Evolutionary conservation across 768 basidiomycete species (phyloP).

Genomic region (Agrocybe praecox): DNA sequence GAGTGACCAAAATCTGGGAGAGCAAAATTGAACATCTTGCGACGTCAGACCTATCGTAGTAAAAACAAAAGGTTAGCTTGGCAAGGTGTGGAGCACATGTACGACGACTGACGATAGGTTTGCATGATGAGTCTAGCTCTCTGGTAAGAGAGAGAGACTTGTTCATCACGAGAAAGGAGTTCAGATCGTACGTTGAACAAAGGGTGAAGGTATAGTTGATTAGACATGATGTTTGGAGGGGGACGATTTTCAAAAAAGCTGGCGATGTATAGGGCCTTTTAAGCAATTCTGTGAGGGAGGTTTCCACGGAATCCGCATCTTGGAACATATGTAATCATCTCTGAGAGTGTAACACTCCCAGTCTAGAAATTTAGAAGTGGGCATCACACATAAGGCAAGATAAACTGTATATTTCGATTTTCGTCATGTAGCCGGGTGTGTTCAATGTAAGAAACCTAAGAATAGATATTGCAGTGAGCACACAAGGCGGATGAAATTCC

Average conservation of each 20-base stretch:
- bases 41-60: conserved; percentile 39
- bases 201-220: conserved; percentile 43
- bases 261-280: conserved; percentile 13
- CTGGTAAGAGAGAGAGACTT: conserved; percentile 50
- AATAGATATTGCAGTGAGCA: conserved; percentile 19
- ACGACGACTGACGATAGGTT: conserved; percentile 43
- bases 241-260: neutral
- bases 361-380: conserved; percentile 20
- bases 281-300: conserved; percentile 10
- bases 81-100: conserved; percentile 10
- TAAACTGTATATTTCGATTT: conserved; percentile 16
- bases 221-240: conserved; percentile 29
- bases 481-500: conserved; percentile 5
- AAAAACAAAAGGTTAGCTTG: neutral
- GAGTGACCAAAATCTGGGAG: conserved; percentile 53
- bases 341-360: conserved; percentile 21
- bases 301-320: conserved; percentile 8
- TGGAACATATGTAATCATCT: conserved; percentile 16
- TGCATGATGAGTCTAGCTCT: conserved; percentile 50
- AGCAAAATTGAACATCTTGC: conserved; percentile 50
- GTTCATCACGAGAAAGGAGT: conserved; percentile 46
- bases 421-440: conserved; percentile 18
- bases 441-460: conserved; percentile 16
- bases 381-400: conserved; percentile 20
- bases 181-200: conserved; percentile 48